Conservation (phyloP, 2,329 filamentous ascomycete species). For the Pezicula radicicola region DNA sequence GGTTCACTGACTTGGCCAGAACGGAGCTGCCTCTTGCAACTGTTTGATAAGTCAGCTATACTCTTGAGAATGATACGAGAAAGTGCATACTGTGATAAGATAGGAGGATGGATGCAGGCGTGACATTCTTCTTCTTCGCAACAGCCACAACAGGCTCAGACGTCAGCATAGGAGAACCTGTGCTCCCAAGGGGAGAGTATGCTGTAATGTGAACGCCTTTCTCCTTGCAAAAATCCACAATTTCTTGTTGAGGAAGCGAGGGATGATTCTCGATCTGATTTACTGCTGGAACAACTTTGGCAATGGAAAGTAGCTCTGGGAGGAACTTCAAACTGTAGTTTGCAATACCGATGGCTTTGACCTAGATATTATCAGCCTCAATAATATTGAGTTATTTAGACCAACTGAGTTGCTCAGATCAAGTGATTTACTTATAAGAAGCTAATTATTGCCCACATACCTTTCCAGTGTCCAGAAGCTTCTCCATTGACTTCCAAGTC, state of each 20-base stretch:
- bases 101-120: constrained; percentile 61
- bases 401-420: constrained; percentile 37
- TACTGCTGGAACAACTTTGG: constrained; percentile 46
- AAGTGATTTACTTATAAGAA: too few species aligned
- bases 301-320: constrained; percentile 33
- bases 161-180: constrained; percentile 45
- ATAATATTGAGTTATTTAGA: constrained; percentile 59
- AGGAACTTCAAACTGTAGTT: constrained; percentile 33
- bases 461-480: constrained; percentile 57
- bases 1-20: constrained; percentile 69
- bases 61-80: not conserved
- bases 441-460: constrained; percentile 6
- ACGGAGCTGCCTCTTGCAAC: constrained; percentile 69
- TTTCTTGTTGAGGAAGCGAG: constrained; percentile 50
- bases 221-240: constrained; percentile 45
- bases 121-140: constrained; percentile 60
- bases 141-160: constrained; percentile 60
- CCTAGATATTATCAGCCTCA: constrained; percentile 47
- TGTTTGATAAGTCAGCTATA: constrained; percentile 27
- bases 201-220: constrained; percentile 50
- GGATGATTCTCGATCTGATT: constrained; percentile 63
- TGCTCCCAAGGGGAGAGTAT: constrained; percentile 41
- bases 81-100: constrained; percentile 65
- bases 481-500: constrained; percentile 77
- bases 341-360: constrained; percentile 43